Percentiles rank a stretch among this genome's conserved stretches.
Conservation (phyloP, 352 stramenopile genomes). For the Phytopythium delawarense region DNA sequence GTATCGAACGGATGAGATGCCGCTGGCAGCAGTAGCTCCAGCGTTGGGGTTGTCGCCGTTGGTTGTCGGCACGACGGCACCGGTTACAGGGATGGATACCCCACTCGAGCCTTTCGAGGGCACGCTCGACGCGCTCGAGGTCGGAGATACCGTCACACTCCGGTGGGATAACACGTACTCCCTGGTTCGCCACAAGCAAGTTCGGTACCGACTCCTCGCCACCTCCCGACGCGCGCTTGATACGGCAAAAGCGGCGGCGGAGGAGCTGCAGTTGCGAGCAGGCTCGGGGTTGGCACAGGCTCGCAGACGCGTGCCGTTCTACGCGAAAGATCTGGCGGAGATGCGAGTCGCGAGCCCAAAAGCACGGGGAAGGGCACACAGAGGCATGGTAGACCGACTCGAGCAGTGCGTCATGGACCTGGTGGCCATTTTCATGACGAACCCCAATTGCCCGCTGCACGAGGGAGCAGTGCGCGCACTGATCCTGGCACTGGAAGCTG, state of each 20-base stretch:
- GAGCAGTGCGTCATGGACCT: slow-evolving; percentile 56
- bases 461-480: slow-evolving; percentile 62
- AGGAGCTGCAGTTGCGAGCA: slow-evolving; percentile 25
- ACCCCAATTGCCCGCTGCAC: slow-evolving; percentile 67
- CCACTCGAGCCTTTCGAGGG: slow-evolving; percentile 25
- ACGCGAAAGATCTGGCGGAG: slow-evolving; percentile 31
- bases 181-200: slow-evolving; percentile 56
- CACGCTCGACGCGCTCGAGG: slow-evolving; percentile 22
- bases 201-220: slow-evolving; percentile 54
- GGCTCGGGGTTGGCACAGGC: too few species aligned
- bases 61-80: slow-evolving; percentile 5
- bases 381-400: slow-evolving; percentile 13
- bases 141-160: slow-evolving; percentile 45
- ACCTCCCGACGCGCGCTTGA: slow-evolving; percentile 32
- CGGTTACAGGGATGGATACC: not conserved
- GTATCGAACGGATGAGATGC: slow-evolving; percentile 20
- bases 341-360: slow-evolving; percentile 13
- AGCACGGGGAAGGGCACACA: slow-evolving; percentile 1
- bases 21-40: not conserved
- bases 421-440: slow-evolving; percentile 63
- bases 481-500: slow-evolving; percentile 55
- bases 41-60: not conserved
- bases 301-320: slow-evolving; percentile 23
- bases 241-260: slow-evolving; percentile 44
- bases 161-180: slow-evolving; percentile 80